Conservation (phyloP, 768 basidiomycete species). For the Macrolepiota fuliginosa region DNA sequence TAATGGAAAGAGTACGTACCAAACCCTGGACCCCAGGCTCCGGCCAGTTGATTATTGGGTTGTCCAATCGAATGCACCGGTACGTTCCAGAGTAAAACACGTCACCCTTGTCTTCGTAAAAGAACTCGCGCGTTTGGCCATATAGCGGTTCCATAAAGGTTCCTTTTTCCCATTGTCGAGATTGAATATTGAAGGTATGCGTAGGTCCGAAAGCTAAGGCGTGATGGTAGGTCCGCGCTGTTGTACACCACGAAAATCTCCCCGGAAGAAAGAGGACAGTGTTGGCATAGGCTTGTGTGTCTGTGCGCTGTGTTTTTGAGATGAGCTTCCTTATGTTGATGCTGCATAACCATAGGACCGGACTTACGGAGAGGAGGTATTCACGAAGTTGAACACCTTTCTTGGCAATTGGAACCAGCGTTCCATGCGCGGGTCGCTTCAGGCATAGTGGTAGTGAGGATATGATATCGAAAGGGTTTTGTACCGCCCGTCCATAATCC, state of each 20-base stretch:
- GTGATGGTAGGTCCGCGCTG: not conserved
- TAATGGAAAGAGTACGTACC: not conserved
- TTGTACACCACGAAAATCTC: not conserved
- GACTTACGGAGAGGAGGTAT: not conserved
- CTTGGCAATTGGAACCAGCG: not conserved
- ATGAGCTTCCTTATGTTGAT: not conserved
- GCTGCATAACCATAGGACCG: not conserved
- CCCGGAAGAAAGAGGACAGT: not conserved
- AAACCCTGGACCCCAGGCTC: not conserved
- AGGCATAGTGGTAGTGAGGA: not conserved
- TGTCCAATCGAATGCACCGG: not conserved
- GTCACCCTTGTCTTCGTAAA: not conserved
- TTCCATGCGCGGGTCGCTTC: not conserved
- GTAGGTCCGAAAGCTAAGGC: constrained; percentile 1
- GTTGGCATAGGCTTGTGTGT: not conserved
- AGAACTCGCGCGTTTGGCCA: not conserved
- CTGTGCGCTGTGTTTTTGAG: not conserved
- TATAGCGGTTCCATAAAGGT: not conserved
- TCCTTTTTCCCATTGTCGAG: not conserved
- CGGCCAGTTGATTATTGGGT: not conserved
- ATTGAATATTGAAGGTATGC: not conserved
- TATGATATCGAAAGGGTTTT: not conserved
- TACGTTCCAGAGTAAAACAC: constrained; percentile 1
- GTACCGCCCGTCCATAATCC: not conserved
- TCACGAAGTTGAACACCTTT: not conserved